A percentile compares a stretch with the other conserved stretches of the same genome.
These are phyloP conservation scores for Lumnitzera littorea DNA, from an alignment of 345 rosid species.

Conservation along the genomic window DNA sequence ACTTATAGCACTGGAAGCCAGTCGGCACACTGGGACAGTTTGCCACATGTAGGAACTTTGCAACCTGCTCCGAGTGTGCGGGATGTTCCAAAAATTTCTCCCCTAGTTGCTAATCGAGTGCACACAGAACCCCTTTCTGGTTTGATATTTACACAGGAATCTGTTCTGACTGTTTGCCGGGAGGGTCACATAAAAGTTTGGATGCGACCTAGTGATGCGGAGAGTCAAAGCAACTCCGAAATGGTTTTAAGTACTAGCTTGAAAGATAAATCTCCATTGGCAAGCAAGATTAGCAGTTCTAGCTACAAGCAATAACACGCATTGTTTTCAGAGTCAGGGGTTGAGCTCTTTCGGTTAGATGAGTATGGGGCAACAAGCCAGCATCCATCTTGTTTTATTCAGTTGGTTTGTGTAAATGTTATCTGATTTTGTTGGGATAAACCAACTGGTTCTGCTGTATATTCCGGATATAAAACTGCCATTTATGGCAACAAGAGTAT, in stretches of 20 bases:
- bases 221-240: conserved; percentile 55
- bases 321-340: too few relatives aligned
- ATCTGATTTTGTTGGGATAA: conserved; percentile 22
- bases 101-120: conserved; percentile 78
- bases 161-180: conserved; percentile 78
- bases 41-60: conserved; percentile 61
- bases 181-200: conserved; percentile 96
- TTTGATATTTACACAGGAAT: conserved; percentile 79
- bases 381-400: conserved; percentile 15
- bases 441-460: conserved; percentile 30
- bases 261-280: conserved; percentile 58
- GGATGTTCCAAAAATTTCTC: conserved; percentile 90
- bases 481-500: conserved; percentile 15
- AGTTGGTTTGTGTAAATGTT: conserved; percentile 20
- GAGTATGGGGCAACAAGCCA: neutral
- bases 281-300: conserved; percentile 50
- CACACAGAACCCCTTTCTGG: conserved; percentile 96
- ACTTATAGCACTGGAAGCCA: conserved; percentile 96
- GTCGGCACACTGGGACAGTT: conserved; percentile 96
- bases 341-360: too few relatives aligned
- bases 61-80: conserved; percentile 94
- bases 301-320: conserved; percentile 51
- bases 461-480: conserved; percentile 26
- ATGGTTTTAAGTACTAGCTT: conserved; percentile 46
- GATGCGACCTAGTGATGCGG: conserved; percentile 73